Evolutionary conservation across 1,284 basidiomycete species (phyloP).

Genomic region (Sanghuangporus baumii): DNA sequence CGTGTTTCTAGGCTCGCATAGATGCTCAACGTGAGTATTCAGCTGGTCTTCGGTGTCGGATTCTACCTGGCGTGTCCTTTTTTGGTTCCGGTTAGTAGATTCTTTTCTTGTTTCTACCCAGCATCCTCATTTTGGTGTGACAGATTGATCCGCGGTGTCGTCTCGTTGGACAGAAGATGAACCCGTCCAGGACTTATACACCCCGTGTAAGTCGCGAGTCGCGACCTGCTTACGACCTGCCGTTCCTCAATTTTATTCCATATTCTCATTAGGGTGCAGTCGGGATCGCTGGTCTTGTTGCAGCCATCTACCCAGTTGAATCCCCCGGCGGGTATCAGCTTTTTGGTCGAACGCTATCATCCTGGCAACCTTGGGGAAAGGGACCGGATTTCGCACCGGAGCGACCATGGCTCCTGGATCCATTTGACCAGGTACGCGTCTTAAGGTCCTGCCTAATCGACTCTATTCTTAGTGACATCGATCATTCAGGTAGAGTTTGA

Average conservation of each 20-base stretch:
- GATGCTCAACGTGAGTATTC: not conserved
- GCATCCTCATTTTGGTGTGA: not conserved
- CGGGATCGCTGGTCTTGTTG: constrained; percentile 54
- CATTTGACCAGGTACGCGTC: constrained; percentile 56
- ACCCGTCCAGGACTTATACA: constrained; percentile 56
- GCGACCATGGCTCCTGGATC: constrained; percentile 54
- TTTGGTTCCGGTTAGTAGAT: constrained; percentile 44
- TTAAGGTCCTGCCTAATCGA: not conserved
- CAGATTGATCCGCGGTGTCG: constrained; percentile 59
- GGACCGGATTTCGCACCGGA: constrained; percentile 41
- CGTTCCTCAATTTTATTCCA: not conserved
- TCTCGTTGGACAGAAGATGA: constrained; percentile 59
- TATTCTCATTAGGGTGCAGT: constrained; percentile 46
- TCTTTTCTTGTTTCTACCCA: not conserved
- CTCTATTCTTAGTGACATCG: not conserved
- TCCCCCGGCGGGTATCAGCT: constrained; percentile 65
- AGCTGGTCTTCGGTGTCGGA: constrained; percentile 58
- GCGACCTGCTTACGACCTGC: not conserved
- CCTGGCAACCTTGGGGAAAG: constrained; percentile 59
- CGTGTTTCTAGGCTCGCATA: not conserved
- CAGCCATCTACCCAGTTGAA: constrained; percentile 62
- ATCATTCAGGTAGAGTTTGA: constrained; percentile 39
- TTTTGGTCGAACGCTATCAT: constrained; percentile 51
- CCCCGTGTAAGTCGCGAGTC: constrained; percentile 39
- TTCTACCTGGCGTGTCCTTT: constrained; percentile 61